Base-by-base conservation (phyloP, 2,329 filamentous ascomycete genomes). In the Pseudonectria foliicola region DNA sequence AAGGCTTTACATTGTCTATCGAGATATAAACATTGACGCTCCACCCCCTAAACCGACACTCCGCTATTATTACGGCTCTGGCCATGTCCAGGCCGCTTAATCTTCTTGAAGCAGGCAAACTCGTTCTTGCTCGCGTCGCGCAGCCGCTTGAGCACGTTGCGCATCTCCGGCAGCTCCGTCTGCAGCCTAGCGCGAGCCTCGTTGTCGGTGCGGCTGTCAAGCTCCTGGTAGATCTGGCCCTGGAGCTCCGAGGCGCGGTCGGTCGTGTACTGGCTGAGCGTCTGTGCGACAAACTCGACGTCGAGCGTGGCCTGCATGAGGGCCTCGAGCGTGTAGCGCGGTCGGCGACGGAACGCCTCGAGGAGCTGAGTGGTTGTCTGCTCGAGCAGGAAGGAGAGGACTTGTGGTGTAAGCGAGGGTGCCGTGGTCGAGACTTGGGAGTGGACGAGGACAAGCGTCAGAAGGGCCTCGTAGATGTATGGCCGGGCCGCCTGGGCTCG, bases 221-320 rank as follows among this genome's bases (percentile, higher is more conserved):
- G 68, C 56, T 92, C 87, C 45, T 92, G 77, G 61, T 96, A 98
- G 31, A 98, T 90, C 57, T 89, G 79, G 49, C 83, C 83, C 64
- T 96, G 92, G 11, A 85, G 72, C 55, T 89, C 79, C 7, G 79
- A 80, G 3, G 88, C 86, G 33, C 78, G 74, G 38, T 94, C 84
- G 0, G 86, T 92, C 0, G 86, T 92, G 60, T 93, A 98, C 48
- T 89, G 82, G 41, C 77, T 85, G 24, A 98, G 73, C 5, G 90
- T 95, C 66, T 98, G 92, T 1, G 89, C 86, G 38, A 96, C 81
- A 55, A 98, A 96, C 61, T 98, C 92, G 2, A 95, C 89, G 54
- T 98, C 92, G 1, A 98, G 76, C 0, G 92, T 98, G 2, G 93
- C 93, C 63, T 98, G 93, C 81, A 96, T 94, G 33, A 98, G 75